These are phyloP conservation scores for Phytophthora hibernalis DNA, from an alignment of 352 stramenopile species.

Conservation along the genomic window DNA sequence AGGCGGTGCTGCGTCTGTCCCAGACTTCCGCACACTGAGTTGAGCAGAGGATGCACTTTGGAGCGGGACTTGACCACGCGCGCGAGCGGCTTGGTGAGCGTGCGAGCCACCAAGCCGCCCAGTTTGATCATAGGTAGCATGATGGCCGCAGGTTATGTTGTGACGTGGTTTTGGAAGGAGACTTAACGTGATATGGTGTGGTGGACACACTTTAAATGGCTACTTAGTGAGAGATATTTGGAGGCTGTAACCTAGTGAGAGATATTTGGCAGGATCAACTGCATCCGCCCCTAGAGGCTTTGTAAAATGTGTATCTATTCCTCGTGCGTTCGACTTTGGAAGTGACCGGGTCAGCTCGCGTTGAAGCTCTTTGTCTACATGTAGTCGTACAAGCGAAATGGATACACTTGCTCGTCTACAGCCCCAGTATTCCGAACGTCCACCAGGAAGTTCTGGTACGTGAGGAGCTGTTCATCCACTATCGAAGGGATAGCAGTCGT, in stretches of 20 bases:
- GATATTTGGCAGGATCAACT: too few relatives aligned
- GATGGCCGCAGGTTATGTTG: constrained; percentile 6
- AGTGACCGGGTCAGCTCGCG: too few relatives aligned
- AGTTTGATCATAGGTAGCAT: constrained; percentile 88
- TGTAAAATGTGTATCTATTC: too few relatives aligned
- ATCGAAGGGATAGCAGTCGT: too few relatives aligned
- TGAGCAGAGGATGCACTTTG: constrained; percentile 75
- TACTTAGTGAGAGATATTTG: too few relatives aligned
- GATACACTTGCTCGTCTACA: neutral
- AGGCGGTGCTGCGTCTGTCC: constrained; percentile 75
- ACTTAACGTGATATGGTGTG: neutral
- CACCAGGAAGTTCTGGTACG: too few relatives aligned
- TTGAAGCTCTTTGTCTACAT: neutral
- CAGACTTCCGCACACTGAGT: constrained; percentile 61
- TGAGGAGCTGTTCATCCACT: too few relatives aligned
- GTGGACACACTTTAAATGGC: neutral
- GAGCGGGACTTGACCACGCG: constrained; percentile 92
- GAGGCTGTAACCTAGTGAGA: too few relatives aligned
- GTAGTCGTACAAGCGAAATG: neutral
- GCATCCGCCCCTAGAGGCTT: too few relatives aligned
- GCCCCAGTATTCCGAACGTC: too few relatives aligned
- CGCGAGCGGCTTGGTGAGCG: constrained; percentile 86
- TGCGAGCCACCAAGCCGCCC: constrained; percentile 80
- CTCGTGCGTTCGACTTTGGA: too few relatives aligned
- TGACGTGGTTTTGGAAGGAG: neutral